Conservation (phyloP, 2,329 filamentous ascomycete species). For the Chaetomium strumarium region DNA sequence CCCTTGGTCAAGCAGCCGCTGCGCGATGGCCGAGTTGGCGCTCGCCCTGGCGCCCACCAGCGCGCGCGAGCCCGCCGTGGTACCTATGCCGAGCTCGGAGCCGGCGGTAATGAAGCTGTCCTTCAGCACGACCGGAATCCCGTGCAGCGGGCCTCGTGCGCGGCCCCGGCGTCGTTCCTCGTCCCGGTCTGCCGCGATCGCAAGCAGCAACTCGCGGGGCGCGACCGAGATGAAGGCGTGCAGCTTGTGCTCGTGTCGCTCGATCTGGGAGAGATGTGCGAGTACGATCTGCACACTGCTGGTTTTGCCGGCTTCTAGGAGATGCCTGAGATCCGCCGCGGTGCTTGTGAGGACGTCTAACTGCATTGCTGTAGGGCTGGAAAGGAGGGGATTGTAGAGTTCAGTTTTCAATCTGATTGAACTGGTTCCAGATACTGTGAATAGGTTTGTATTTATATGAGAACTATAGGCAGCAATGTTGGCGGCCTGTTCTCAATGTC, state of each 20-base stretch:
- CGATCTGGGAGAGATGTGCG: background rate
- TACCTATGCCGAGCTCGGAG: background rate
- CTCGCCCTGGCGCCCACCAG: background rate
- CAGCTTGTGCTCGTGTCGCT: background rate
- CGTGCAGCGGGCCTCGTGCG: background rate
- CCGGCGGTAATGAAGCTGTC: background rate
- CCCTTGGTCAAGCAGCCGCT: background rate
- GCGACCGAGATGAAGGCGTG: background rate
- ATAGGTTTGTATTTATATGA: too few species aligned
- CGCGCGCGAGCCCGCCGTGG: background rate
- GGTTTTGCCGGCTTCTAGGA: background rate
- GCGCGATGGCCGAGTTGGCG: background rate
- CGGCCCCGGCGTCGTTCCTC: background rate
- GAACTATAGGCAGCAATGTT: too few species aligned
- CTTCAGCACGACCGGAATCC: constrained; percentile 3
- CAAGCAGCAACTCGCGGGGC: background rate
- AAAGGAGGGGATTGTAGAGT: background rate
- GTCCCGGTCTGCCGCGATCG: background rate
- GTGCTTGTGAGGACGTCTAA: background rate
- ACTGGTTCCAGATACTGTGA: too few species aligned
- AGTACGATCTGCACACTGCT: background rate
- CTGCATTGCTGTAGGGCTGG: background rate
- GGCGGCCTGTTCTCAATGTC: too few species aligned
- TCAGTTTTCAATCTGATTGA: too few species aligned
- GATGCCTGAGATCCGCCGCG: background rate